These are phyloP conservation scores for Phytophthora hibernalis DNA, from an alignment of 352 stramenopile species.

Conservation along the genomic window DNA sequence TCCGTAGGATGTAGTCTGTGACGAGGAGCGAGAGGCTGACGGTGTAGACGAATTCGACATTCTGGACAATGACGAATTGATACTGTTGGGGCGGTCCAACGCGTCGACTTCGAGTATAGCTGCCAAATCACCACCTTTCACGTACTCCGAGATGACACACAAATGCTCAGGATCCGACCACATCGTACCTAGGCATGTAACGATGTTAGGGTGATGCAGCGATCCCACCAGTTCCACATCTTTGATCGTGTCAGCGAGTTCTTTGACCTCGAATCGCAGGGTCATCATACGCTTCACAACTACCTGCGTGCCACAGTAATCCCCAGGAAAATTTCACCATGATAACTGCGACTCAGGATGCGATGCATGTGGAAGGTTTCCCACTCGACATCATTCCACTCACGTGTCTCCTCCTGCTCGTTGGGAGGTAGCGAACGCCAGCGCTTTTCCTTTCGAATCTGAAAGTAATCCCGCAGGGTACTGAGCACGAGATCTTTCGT, in stretches of 20 bases:
- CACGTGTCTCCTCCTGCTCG: conserved; percentile 33
- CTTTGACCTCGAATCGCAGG: conserved; percentile 57
- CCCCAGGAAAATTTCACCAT: conserved; percentile 68
- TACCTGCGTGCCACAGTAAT: conserved; percentile 63
- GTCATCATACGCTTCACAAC: conserved; percentile 80
- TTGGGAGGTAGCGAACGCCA: conserved; percentile 28
- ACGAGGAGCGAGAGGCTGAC: conserved; percentile 17
- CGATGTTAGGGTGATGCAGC: conserved; percentile 73
- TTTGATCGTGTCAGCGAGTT: conserved; percentile 71
- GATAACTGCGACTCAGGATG: conserved; percentile 68
- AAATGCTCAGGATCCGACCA: conserved; percentile 72
- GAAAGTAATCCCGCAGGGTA: conserved; percentile 69
- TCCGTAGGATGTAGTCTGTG: conserved; percentile 22
- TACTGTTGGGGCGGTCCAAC: conserved; percentile 38
- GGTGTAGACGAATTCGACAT: conserved; percentile 11
- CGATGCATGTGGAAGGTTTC: conserved; percentile 69
- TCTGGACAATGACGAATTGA: conserved; percentile 19
- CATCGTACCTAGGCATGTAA: conserved; percentile 73
- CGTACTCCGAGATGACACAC: conserved; percentile 75
- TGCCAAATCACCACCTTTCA: conserved; percentile 62
- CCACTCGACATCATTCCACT: conserved; percentile 70
- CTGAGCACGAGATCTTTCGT: conserved; percentile 65
- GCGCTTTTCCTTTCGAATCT: conserved; percentile 58
- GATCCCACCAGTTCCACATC: conserved; percentile 72
- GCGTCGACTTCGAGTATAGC: conserved; percentile 61